Conservation (phyloP, 2,329 filamentous ascomycete species). For the Karstenula rhodostoma region DNA sequence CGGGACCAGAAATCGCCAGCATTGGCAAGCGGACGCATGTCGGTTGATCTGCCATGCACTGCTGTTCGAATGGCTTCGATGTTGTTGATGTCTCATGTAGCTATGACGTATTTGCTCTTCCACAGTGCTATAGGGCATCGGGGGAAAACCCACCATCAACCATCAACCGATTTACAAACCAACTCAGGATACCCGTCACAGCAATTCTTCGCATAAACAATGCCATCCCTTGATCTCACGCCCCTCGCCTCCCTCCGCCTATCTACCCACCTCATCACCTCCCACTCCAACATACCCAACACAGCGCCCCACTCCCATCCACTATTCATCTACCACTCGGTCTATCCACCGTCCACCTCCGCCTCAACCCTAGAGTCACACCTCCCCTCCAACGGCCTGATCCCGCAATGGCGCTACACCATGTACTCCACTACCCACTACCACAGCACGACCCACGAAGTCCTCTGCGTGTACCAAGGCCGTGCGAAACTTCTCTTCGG, state of each 20-base stretch:
- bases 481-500: conserved; percentile 71
- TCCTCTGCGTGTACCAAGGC: conserved; percentile 67
- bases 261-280: conserved; percentile 67
- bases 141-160: background rate
- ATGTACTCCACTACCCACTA: conserved; percentile 73
- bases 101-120: conserved; percentile 1
- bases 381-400: conserved; percentile 60
- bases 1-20: background rate
- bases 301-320: conserved; percentile 70
- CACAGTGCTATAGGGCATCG: background rate
- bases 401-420: conserved; percentile 71
- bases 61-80: no score
- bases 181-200: background rate
- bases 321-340: conserved; percentile 70
- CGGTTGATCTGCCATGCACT: background rate
- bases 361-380: conserved; percentile 65
- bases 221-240: conserved; percentile 43
- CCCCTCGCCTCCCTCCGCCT: conserved; percentile 62
- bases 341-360: conserved; percentile 57
- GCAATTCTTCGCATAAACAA: background rate
- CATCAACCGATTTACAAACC: background rate
- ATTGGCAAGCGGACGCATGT: background rate
- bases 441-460: conserved; percentile 72
- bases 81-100: background rate
- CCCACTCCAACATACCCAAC: conserved; percentile 67